Evolutionary conservation across 208 protist species (phyloP), one percentile per base, ranked within the genome.

Genomic region (Trypanosoma avium): DNA sequence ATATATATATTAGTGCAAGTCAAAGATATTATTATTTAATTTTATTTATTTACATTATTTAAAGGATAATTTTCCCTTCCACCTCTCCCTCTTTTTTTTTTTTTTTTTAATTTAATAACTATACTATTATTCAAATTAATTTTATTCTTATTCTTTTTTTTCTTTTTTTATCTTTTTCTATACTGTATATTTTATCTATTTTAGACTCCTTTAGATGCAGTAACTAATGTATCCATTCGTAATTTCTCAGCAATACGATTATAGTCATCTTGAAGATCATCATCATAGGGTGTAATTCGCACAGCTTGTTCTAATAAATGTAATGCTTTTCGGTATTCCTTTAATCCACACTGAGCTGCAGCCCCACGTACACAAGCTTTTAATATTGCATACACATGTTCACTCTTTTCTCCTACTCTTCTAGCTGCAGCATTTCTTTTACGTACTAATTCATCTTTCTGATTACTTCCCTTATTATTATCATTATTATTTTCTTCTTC

Each of bases 251-350:
- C 76, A 2, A 97, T 55, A 30, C 82, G 85, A 46, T 93, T 86
- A 75, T 81, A 90, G 68, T 97, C 92, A 22, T 94, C 86, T 15
- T 77, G 78, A 24, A 97, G 75, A 65, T 97, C 92, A 52, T 97
- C 88, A 70, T 97, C 92, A 59, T 95, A 97, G n/a, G 92, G 92
- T 10, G 89, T 91, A 59, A 97, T 97, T 54, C 81, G 86, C 64
- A 95, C 55, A 0, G 92, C 92, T 13, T 76, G 79, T 73, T 97
- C 85, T 2, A 95, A 73, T 60, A 79, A 84, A 12, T 50, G 64
- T 63, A 92, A 75, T 0, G 89, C 89, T 55, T 82, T 75, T 33
- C 74, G 79, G 60, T 90, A 92, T 29, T 93, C 79, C 47, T 85
- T 82, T 45, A 95, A 54, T 9, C 88, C 92, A 52, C 87, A 94